phyloP scores from a whole-genome alignment of 2,329 filamentous ascomycete species.

The Periconia digitata region DNA sequence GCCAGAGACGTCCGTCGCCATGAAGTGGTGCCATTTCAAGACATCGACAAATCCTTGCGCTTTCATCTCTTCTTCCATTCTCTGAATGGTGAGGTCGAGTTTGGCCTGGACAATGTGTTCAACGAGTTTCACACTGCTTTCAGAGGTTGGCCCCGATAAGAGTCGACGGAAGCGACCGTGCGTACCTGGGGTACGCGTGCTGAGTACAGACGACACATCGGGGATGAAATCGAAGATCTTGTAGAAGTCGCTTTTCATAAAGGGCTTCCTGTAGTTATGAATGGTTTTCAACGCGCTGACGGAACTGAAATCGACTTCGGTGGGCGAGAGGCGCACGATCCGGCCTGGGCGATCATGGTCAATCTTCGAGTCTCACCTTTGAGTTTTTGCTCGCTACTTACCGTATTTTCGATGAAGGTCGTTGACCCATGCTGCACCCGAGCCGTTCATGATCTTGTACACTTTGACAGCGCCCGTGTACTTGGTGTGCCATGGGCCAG shows the following conservation, averaged over 20 bases:
- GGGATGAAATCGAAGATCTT: background rate
- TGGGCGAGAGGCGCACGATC: slow-evolving; percentile 11
- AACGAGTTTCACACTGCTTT: slow-evolving; percentile 12
- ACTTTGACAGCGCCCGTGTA: slow-evolving; percentile 4
- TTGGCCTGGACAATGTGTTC: slow-evolving; percentile 41
- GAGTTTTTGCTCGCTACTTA: background rate
- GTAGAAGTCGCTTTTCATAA: slow-evolving; percentile 10
- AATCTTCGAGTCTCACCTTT: background rate
- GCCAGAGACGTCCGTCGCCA: slow-evolving; percentile 58
- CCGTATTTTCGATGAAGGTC: slow-evolving; percentile 13
- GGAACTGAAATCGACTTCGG: slow-evolving; percentile 12
- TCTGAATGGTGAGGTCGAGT: slow-evolving; percentile 44
- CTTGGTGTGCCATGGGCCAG: slow-evolving; percentile 14
- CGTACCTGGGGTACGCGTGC: background rate
- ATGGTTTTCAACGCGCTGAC: slow-evolving; percentile 9
- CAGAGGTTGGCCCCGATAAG: slow-evolving; percentile 6
- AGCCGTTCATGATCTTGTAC: slow-evolving; percentile 9
- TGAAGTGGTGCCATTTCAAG: slow-evolving; percentile 57
- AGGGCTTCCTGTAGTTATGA: slow-evolving; percentile 6
- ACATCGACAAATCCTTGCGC: slow-evolving; percentile 47
- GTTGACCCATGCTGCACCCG: slow-evolving; percentile 10
- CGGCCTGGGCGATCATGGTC: background rate
- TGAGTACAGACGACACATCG: slow-evolving; percentile 2
- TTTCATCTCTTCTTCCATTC: slow-evolving; percentile 51
- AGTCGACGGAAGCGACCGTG: slow-evolving; percentile 11